Percentiles rank a stretch among this genome's conserved stretches.
phyloP scores from a whole-genome alignment of 192 early-diverging fungal genomes.

The Ambispora gerdemannii region DNA sequence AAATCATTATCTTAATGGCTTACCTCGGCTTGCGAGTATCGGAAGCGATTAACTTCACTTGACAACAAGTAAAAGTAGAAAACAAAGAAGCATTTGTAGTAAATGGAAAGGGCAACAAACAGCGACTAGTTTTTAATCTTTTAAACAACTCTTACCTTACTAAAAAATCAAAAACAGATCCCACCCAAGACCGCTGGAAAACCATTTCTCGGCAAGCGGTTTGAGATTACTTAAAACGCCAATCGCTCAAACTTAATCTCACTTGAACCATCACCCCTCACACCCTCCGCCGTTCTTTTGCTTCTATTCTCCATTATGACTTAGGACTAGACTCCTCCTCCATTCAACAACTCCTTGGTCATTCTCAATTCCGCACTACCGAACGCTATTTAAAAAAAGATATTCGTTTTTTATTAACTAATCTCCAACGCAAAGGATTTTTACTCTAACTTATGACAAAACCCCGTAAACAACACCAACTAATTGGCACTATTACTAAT shows the following conservation, averaged over 20 bases:
- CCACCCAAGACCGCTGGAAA: neutral
- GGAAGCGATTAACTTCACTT: constrained; percentile 10
- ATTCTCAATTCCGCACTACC: constrained; percentile 3
- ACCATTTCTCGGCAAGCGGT: neutral
- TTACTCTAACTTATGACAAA: no score
- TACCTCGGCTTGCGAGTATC: neutral
- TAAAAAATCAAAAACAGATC: constrained; percentile 4
- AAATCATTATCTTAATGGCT: neutral
- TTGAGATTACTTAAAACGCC: constrained; percentile 1
- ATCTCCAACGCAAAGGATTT: neutral
- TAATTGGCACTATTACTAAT: no score
- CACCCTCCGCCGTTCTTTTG: neutral
- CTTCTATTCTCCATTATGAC: constrained; percentile 16
- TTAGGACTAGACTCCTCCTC: neutral
- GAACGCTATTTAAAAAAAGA: constrained; percentile 1
- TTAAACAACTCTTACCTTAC: constrained; percentile 3
- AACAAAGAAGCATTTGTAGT: constrained; percentile 6
- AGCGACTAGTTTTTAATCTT: constrained; percentile 3
- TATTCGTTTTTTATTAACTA: neutral
- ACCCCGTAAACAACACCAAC: no score
- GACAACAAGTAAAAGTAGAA: neutral
- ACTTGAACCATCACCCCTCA: constrained; percentile 8
- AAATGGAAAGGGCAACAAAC: neutral
- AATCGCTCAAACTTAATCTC: neutral
- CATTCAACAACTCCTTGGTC: neutral